Conservation (phyloP, 768 basidiomycete species). For the Suillus americanus region DNA sequence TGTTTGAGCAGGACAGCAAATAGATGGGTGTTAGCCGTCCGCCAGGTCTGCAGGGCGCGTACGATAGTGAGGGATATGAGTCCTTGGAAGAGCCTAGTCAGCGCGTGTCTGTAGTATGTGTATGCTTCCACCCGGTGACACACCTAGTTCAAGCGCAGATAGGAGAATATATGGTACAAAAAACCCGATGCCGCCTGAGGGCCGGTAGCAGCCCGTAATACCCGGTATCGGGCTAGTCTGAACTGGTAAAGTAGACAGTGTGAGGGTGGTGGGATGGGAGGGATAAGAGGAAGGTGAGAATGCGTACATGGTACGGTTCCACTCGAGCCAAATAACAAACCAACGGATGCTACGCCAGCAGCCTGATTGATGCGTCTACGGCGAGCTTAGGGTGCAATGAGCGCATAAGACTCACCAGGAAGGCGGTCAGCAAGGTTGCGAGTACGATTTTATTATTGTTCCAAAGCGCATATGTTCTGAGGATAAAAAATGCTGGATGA, state of each 20-base stretch:
- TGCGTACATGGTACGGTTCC: neutral
- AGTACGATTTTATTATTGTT: neutral
- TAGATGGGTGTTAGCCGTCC: neutral
- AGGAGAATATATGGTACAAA: neutral
- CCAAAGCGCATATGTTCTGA: conserved; percentile 1
- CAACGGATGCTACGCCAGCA: neutral
- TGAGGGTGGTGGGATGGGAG: neutral
- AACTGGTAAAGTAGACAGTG: neutral
- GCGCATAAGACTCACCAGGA: neutral
- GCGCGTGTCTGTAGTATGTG: neutral
- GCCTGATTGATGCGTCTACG: neutral
- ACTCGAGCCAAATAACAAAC: neutral
- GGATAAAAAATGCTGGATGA: neutral
- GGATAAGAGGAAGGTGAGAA: neutral
- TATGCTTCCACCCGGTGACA: neutral
- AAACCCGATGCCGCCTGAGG: neutral
- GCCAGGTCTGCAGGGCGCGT: neutral
- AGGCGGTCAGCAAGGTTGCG: neutral
- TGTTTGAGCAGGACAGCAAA: neutral
- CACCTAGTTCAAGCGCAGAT: neutral
- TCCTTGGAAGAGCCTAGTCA: neutral
- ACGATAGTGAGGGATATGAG: neutral
- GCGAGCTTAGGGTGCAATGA: neutral
- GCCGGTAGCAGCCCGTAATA: neutral
- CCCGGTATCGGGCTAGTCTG: neutral